These are phyloP conservation scores for Raphanus hybrid DNA, from an alignment of 441 rosid genomes.

Conservation along the genomic window DNA sequence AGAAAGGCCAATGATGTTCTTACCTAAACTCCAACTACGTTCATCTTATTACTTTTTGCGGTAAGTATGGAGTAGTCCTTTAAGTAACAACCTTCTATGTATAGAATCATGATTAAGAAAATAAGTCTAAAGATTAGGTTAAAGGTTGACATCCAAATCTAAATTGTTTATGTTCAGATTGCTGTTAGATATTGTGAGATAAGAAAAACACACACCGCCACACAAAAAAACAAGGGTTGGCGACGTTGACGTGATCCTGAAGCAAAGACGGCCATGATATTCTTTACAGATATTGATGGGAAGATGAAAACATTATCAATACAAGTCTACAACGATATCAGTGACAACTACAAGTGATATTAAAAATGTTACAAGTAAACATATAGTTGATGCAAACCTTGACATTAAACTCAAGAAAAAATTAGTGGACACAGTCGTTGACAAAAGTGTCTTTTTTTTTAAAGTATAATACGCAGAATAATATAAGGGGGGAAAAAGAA, in stretches of 20 bases:
- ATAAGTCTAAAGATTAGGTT: constrained; percentile 8
- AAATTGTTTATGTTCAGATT: constrained; percentile 15
- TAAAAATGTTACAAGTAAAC: constrained; percentile 2
- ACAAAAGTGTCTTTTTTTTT: constrained; percentile 1
- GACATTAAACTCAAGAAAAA: not conserved
- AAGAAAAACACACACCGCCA: constrained; percentile 34
- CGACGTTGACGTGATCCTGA: constrained; percentile 24
- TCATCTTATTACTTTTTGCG: not conserved
- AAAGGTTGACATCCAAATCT: constrained; percentile 12
- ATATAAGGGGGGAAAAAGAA: not conserved
- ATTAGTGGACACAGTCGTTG: constrained; percentile 19
- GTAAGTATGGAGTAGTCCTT: constrained; percentile 10
- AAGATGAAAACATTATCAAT: not conserved
- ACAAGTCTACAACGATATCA: not conserved
- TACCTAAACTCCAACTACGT: constrained; percentile 29
- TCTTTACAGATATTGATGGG: not conserved
- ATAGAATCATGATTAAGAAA: not conserved
- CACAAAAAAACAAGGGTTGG: constrained; percentile 20
- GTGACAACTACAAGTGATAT: not conserved
- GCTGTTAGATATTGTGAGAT: constrained; percentile 18
- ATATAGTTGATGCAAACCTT: constrained; percentile 11
- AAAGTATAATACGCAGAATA: not conserved
- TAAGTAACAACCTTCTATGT: not conserved
- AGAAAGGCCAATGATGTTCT: constrained; percentile 14
- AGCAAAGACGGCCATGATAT: constrained; percentile 29